phyloP scores from a whole-genome alignment of 164 flowering plant species.

The Kalanchoe fedtschenkoi region DNA sequence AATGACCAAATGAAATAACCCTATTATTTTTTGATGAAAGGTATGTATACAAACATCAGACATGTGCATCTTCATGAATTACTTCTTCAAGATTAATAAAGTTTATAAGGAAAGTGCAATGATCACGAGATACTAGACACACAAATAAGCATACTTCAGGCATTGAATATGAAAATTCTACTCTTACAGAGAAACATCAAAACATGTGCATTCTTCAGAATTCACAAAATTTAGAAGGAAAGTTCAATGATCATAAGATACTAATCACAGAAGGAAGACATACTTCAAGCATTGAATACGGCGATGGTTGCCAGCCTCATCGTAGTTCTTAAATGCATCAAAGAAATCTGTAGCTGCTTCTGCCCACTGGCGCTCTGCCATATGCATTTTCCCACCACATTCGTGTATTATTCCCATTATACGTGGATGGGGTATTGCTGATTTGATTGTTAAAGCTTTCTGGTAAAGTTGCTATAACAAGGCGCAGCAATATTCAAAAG shows the following conservation, averaged over 20 bases:
- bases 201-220: not conserved
- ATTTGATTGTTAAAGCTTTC: conserved; percentile 88
- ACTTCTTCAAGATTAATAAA: too few species aligned
- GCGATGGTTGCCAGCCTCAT: conserved; percentile 98
- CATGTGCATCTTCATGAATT: too few species aligned
- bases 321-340: conserved; percentile 99
- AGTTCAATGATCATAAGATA: not conserved
- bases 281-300: conserved; percentile 98
- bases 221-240: not conserved
- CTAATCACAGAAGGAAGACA: conserved; percentile 12
- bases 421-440: conserved; percentile 98
- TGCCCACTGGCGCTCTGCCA: conserved; percentile 99
- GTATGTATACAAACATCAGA: too few species aligned
- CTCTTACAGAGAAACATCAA: not conserved
- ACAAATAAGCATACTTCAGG: too few species aligned
- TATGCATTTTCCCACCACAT: conserved; percentile 99
- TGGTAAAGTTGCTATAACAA: conserved; percentile 82
- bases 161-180: too few species aligned
- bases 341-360: conserved; percentile 98
- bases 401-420: conserved; percentile 99
- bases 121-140: too few species aligned
- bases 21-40: too few species aligned
- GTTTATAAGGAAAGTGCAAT: too few species aligned
- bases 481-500: not conserved
- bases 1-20: too few species aligned